These are phyloP conservation scores for Ganoderma resinaceum DNA, from an alignment of 1,284 basidiomycete species.

Conservation along the genomic window DNA sequence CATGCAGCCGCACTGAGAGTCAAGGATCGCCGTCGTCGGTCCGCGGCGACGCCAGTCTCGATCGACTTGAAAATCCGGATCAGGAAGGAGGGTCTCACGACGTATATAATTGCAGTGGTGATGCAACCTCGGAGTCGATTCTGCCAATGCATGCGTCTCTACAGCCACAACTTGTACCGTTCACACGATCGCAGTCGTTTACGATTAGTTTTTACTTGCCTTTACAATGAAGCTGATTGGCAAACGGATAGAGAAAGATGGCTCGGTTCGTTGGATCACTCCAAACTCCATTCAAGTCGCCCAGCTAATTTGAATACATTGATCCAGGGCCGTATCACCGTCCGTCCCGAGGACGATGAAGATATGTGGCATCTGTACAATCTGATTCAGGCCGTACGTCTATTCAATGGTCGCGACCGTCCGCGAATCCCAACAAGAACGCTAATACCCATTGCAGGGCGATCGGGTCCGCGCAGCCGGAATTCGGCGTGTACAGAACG, in stretches of 20 bases:
- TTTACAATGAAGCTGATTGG: slow-evolving; percentile 75
- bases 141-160: neutral
- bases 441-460: slow-evolving; percentile 51
- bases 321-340: slow-evolving; percentile 85
- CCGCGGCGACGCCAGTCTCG: slow-evolving; percentile 5
- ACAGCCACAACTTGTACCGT: neutral
- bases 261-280: slow-evolving; percentile 60
- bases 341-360: slow-evolving; percentile 94
- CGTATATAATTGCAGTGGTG: neutral
- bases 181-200: neutral
- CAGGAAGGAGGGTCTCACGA: slow-evolving; percentile 25
- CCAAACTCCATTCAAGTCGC: slow-evolving; percentile 3
- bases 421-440: neutral
- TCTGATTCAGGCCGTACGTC: slow-evolving; percentile 77
- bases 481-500: slow-evolving; percentile 81
- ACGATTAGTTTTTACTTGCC: neutral
- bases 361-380: slow-evolving; percentile 99
- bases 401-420: neutral
- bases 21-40: slow-evolving; percentile 6
- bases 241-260: slow-evolving; percentile 81
- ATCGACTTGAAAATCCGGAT: slow-evolving; percentile 4
- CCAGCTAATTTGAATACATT: slow-evolving; percentile 2
- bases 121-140: neutral
- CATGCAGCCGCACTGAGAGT: too few species aligned
- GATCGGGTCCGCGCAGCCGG: slow-evolving; percentile 92